Base-by-base conservation (phyloP, 2,329 filamentous ascomycete species). In the Calonectria montana region DNA sequence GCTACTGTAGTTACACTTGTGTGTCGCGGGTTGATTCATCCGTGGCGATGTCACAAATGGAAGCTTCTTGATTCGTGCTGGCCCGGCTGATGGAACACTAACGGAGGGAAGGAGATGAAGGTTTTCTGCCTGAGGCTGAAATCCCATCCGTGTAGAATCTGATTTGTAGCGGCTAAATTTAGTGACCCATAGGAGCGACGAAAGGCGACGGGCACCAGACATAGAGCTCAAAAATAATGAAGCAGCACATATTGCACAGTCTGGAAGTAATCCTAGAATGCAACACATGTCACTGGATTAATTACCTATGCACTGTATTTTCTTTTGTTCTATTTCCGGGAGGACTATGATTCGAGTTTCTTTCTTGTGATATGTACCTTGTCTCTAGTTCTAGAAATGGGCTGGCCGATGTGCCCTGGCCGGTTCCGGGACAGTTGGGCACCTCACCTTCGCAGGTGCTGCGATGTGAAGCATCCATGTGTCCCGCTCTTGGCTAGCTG, bases 71-170 rank as follows among this genome's bases (percentile, higher is more conserved):
- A 57, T 43, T 53, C 50, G 50, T 61, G 53, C 53, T 67, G 53
- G 59, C 29, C 53, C 16, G 48, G 29, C 37, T 21, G 39, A 62
- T 62, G 47, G 50, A 41, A 21, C 47, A 65, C 27, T 31, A 41
- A 39, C n/a, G 23, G 50, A 59, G 50, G 21, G 37, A 47, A 10
- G 45, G 65, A 43, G 64, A 66, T 57, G 23, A 45, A n/a, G 8
- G 35, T 43, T 71, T 71, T 67, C 18, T 79, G 78, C 78, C 78
- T 79, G 74, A 79, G 78, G 78, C 73, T 71, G 70, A 75, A 77
- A 79, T 74, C 67, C 74, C 57, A 21, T 67, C 48, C 71, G 63
- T 27, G 57, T 66, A 67, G 68, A 67, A 68, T 35, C 65, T 71
- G 65, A 72, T 71, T 71, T 71, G 74, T 69, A 75, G 77, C 35